phyloP scores from a whole-genome alignment of 83 land plant species.

The Diphasiastrum complanatum region DNA sequence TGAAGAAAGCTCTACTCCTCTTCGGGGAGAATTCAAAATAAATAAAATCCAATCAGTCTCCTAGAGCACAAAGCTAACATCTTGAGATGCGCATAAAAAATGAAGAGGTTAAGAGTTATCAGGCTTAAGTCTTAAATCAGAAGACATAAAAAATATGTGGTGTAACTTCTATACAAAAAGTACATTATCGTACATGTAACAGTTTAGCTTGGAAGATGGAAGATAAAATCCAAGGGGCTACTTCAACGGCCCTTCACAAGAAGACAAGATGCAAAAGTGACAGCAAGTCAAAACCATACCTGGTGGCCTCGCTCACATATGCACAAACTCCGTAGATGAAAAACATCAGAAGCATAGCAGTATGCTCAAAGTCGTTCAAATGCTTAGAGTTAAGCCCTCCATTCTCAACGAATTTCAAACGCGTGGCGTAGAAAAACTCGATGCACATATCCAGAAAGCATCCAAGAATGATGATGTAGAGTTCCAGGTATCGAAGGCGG shows the following conservation, averaged over 20 bases:
- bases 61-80: no score
- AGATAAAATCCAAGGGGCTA: no score
- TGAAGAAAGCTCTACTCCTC: no score
- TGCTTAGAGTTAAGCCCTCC: constrained; percentile 73
- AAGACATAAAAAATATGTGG: no score
- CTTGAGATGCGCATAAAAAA: no score
- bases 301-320: constrained; percentile 56
- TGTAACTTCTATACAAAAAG: no score
- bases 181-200: no score
- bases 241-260: neutral
- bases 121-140: no score
- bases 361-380: constrained; percentile 86
- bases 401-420: constrained; percentile 58
- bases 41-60: no score
- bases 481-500: constrained; percentile 55
- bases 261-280: constrained; percentile 1
- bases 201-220: no score
- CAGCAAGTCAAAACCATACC: constrained; percentile 30
- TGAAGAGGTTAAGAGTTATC: no score
- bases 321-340: constrained; percentile 62
- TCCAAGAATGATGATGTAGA: constrained; percentile 61
- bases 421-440: constrained; percentile 88
- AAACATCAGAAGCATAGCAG: constrained; percentile 98
- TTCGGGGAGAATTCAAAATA: no score
- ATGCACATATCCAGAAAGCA: constrained; percentile 85